These are phyloP conservation scores for Chytriomyces confervae DNA, from an alignment of 192 early-diverging fungal species.

Conservation along the genomic window DNA sequence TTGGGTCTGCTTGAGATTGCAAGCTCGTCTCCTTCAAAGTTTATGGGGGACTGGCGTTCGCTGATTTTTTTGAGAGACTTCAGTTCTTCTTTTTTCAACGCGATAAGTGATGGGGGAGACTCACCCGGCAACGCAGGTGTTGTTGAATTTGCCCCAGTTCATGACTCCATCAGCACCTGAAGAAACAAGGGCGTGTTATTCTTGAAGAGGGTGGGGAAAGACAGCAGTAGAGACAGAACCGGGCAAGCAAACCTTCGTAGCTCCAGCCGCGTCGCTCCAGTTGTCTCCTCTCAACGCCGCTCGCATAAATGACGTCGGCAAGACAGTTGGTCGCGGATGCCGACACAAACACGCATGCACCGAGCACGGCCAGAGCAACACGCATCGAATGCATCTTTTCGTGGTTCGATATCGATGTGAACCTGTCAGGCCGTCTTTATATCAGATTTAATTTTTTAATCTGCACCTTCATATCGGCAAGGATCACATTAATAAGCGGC, in stretches of 20 bases:
- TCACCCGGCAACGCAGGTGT: neutral
- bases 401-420: too few species aligned
- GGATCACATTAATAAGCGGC: too few species aligned
- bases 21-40: slow-evolving; percentile 39
- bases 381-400: too few species aligned
- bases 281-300: neutral
- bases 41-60: slow-evolving; percentile 58
- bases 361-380: neutral
- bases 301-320: neutral
- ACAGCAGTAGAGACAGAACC: too few species aligned
- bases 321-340: neutral
- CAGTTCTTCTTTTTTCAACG: neutral
- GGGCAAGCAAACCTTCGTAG: neutral
- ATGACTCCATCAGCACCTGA: neutral
- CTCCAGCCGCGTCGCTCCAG: slow-evolving; percentile 11
- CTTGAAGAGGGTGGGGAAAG: too few species aligned
- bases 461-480: too few species aligned
- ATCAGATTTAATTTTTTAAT: too few species aligned
- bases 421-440: too few species aligned
- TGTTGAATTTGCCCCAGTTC: slow-evolving; percentile 17
- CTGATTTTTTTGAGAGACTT: neutral
- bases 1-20: neutral
- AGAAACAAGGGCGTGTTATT: too few species aligned
- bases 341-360: neutral
- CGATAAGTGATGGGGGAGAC: neutral